A percentile compares a stretch with the other conserved stretches of the same genome.
These are phyloP conservation scores for Globisporangium solare DNA, from an alignment of 352 stramenopile genomes.

Conservation along the genomic window DNA sequence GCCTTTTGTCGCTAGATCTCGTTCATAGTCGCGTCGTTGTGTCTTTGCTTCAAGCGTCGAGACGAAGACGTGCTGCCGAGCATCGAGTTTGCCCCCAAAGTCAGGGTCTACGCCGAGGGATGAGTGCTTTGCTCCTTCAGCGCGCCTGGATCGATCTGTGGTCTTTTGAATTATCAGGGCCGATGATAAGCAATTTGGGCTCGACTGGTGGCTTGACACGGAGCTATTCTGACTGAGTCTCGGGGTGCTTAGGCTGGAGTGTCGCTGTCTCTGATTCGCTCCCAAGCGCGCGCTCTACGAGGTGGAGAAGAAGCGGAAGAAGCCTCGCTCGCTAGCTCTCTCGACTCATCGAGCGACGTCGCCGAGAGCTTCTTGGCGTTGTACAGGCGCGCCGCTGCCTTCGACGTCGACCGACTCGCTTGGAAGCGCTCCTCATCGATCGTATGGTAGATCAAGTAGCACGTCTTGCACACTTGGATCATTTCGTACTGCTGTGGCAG, in stretches of 20 bases:
- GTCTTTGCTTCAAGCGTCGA: constrained; percentile 66
- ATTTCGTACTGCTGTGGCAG: constrained; percentile 48
- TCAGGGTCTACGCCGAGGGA: constrained; percentile 34
- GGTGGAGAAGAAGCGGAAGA: not conserved
- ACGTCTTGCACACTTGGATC: constrained; percentile 34
- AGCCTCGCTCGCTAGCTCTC: not conserved
- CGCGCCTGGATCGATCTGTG: no score
- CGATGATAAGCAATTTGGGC: no score
- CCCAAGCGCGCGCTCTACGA: constrained; percentile 4
- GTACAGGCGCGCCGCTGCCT: constrained; percentile 25
- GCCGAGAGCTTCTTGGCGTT: constrained; percentile 17
- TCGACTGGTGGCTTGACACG: no score
- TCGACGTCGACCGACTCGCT: constrained; percentile 29
- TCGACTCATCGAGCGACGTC: not conserved
- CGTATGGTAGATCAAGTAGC: constrained; percentile 48
- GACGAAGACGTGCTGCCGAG: constrained; percentile 64
- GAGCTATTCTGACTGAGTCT: no score
- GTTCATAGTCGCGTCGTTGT: constrained; percentile 47
- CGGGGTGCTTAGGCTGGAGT: not conserved
- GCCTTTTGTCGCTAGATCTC: constrained; percentile 24
- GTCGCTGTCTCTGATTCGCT: not conserved
- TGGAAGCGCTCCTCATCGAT: constrained; percentile 43
- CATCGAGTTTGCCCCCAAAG: constrained; percentile 52
- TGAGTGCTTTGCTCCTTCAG: constrained; percentile 5
- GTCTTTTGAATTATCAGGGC: no score